Conservation (phyloP, 805 yeast genomes). For the Danielia oregonensis region DNA sequence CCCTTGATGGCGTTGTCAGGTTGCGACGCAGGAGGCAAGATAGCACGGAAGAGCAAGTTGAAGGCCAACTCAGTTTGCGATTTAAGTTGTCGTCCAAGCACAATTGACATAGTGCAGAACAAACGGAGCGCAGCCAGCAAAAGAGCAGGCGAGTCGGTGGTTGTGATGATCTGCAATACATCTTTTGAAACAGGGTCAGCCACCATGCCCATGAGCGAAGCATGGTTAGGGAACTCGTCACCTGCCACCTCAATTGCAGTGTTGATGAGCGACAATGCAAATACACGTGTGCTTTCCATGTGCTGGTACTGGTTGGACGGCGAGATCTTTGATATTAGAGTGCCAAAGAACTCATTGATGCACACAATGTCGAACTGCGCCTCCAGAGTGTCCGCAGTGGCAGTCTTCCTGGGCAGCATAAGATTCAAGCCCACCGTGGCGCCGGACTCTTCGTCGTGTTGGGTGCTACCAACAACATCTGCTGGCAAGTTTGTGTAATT, state of each 20-base stretch:
- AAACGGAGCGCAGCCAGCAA: constrained; percentile 73
- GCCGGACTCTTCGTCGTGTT: not conserved
- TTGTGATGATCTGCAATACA: constrained; percentile 73
- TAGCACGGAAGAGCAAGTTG: constrained; percentile 57
- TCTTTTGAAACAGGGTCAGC: constrained; percentile 85
- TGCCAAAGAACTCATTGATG: constrained; percentile 70
- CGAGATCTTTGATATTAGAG: constrained; percentile 73
- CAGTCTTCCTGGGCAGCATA: constrained; percentile 6
- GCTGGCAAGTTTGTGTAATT: constrained; percentile 51
- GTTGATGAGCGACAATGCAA: constrained; percentile 73
- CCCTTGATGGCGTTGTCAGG: constrained; percentile 18
- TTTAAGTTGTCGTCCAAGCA: constrained; percentile 62
- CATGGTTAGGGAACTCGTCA: constrained; percentile 51
- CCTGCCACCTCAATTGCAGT: constrained; percentile 85
- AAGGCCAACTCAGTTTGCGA: constrained; percentile 78
- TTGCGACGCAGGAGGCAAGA: constrained; percentile 34
- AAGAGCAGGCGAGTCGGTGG: constrained; percentile 66
- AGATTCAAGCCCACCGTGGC: constrained; percentile 6
- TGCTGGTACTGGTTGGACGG: constrained; percentile 82
- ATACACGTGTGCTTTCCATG: constrained; percentile 80
- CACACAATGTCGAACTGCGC: constrained; percentile 70
- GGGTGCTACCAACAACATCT: constrained; percentile 54
- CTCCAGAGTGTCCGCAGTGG: constrained; percentile 13
- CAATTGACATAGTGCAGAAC: constrained; percentile 66
- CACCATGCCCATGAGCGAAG: constrained; percentile 61